Evolutionary conservation across 2,329 filamentous ascomycete species (phyloP), one percentile per base, ranked within the genome.

Genomic region (Trichoderma semiorbis): DNA sequence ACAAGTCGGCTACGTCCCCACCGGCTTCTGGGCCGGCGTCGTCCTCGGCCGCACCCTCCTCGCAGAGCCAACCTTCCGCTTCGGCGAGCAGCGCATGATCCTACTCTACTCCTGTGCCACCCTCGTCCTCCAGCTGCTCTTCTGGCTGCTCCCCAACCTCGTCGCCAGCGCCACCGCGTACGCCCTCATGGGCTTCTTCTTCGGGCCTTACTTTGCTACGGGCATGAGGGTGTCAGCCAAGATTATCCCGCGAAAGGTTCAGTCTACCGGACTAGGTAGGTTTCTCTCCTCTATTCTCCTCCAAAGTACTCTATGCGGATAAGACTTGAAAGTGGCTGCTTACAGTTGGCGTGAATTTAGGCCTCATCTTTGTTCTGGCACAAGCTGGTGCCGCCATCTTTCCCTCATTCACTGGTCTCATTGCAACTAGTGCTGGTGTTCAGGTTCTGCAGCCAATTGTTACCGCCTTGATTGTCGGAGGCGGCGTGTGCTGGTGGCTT

Each of bases 101-200:
- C 77, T 84, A 77, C 82, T 85, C 28, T 95, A 95, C 80, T 85
- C 94, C 3, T 81, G 87, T 7, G 78, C 90, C 18, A 86, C 88
- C 4, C 89, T 93, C 77, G 88, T 78, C 0, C 84, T 93, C 6
- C 88, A 93, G 76, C 85, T 95, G 1, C 80, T 95, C 57, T 93
- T 95, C 83, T 96, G 93, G 93, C 89, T 95, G 3, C 90, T 95
- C 0, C 93, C 93, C 0, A 87, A 91, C 67, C 93, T 95, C 78
- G 88, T 92, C 77, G 91, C 92, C 7, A 93, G 91, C 0, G 91
- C 92, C 0, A 85, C 95, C 2, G 89, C 91, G 3, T 90, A 94
- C 11, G 84, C 89, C 0, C 79, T 95, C 0, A 88, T 93, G 73
- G 93, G 93, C 0, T 94, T 95, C 84, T 94, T 95, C 78, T 85